phyloP scores from a whole-genome alignment of 345 rosid species.

The Brassica incana region DNA sequence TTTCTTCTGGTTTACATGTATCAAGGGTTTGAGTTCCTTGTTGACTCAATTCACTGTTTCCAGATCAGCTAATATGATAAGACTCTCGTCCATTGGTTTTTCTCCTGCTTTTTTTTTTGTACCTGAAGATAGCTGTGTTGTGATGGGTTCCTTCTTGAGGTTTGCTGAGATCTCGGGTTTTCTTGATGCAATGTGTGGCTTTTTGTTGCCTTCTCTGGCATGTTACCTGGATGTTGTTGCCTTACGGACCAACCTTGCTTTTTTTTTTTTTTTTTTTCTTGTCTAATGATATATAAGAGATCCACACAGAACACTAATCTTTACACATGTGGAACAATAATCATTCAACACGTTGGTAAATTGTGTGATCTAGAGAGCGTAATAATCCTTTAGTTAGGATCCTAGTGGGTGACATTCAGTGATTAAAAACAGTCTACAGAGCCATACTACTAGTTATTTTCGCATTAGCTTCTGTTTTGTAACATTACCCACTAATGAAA shows the following conservation, averaged over 20 bases:
- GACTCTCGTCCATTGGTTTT: neutral
- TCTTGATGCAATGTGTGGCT: neutral
- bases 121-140: neutral
- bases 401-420: neutral
- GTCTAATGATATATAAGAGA: neutral
- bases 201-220: neutral
- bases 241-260: neutral
- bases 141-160: neutral
- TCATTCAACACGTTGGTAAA: neutral
- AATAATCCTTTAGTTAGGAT: neutral
- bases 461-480: neutral
- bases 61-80: neutral
- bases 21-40: neutral
- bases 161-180: neutral
- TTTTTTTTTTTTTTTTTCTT: neutral
- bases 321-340: neutral
- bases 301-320: neutral
- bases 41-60: constrained; percentile 1
- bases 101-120: neutral
- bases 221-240: neutral
- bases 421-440: neutral
- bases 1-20: constrained; percentile 13
- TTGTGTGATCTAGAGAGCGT: neutral
- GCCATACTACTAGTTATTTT: neutral
- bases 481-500: neutral